Evolutionary conservation across 2,329 filamentous ascomycete genomes (phyloP).

Genomic region (Xylariales sp.): DNA sequence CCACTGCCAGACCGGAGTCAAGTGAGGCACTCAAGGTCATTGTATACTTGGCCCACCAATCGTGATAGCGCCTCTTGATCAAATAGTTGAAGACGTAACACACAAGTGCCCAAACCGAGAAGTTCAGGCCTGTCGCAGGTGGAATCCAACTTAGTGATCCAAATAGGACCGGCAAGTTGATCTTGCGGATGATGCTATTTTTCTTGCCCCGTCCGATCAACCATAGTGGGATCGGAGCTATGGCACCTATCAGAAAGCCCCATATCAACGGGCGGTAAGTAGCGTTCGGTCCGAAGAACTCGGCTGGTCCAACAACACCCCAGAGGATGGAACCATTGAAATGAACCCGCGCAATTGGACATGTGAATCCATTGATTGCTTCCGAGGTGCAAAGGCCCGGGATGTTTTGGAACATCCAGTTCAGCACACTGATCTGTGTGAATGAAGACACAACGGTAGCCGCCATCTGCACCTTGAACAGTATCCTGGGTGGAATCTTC

Average conservation of each 20-base stretch:
- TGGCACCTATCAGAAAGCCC: conserved; percentile 73
- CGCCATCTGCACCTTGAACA: conserved; percentile 73
- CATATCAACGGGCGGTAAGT: conserved; percentile 74
- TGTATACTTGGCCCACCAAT: conserved; percentile 89
- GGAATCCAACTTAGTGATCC: conserved; percentile 83
- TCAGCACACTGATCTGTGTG: conserved; percentile 78
- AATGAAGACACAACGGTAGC: conserved; percentile 72
- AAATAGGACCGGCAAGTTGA: conserved; percentile 79
- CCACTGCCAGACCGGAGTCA: conserved; percentile 77
- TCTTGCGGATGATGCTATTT: conserved; percentile 63
- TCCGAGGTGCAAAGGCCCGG: conserved; percentile 70
- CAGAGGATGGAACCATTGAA: conserved; percentile 89
- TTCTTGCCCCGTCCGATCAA: conserved; percentile 57
- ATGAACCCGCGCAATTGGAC: conserved; percentile 80
- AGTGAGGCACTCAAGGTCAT: conserved; percentile 83
- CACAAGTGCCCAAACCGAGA: conserved; percentile 79
- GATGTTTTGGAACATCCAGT: conserved; percentile 84
- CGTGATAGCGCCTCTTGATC: conserved; percentile 61
- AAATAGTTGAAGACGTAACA: conserved; percentile 81
- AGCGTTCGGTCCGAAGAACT: conserved; percentile 75
- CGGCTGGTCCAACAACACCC: conserved; percentile 77
- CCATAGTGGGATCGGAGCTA: conserved; percentile 72
- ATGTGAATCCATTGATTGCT: conserved; percentile 84
- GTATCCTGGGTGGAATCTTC: conserved; percentile 76
- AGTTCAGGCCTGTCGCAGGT: conserved; percentile 81